Evolutionary conservation across 768 basidiomycete species (phyloP), one percentile per base, ranked within the genome.

Genomic region (Solioccasus polychromus): DNA sequence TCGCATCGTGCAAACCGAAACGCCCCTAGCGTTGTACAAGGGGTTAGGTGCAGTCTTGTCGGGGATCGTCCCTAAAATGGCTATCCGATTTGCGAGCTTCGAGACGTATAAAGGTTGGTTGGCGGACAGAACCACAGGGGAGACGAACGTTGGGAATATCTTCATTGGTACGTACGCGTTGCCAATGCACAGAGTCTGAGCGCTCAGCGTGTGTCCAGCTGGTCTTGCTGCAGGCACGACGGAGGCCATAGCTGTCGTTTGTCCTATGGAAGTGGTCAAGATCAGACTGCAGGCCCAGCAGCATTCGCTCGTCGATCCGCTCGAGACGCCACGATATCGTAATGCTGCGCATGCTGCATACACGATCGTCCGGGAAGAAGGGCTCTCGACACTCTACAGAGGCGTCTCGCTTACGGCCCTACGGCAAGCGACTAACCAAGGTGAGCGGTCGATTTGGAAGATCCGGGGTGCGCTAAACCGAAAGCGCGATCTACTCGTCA

Each of bases 31-130:
- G 3, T 70, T 99, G 30, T 99, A 98, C 80, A 99, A 99, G 65
- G 96, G 94, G 51, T 80, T 99, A 29, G 96, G 96, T 18, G 96
- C 96, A 8, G 96, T 99, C 34, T 73, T 95, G 36, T 85, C 90
- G 10, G 96, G 96, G 10, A 99, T 99, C 65, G 92, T 97, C 8
- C 96, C 96, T 1, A 99, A 99, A 73, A 99, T 99, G 96, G 92
- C 92, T 38, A 97, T 93, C 62, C 88, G 96, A 28, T 99, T 98
- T 65, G 94, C 95, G 9, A 92, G 90, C 66, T 99, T 99, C 64
- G 96, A 99, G 71, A 75, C 83, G 35, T 99, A 99, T 77, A 93
- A 95, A 67, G 78, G 73, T 0, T 83, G 78, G 77, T 68, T 98
- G 34, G 82, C 87, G 3, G 81, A 91, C 57, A 74, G 77, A 49